A percentile compares a stretch with the other conserved stretches of the same genome.
Evolutionary conservation across 495 filamentous ascomycete species (phyloP).

Genomic region (Ramalina peruviana): DNA sequence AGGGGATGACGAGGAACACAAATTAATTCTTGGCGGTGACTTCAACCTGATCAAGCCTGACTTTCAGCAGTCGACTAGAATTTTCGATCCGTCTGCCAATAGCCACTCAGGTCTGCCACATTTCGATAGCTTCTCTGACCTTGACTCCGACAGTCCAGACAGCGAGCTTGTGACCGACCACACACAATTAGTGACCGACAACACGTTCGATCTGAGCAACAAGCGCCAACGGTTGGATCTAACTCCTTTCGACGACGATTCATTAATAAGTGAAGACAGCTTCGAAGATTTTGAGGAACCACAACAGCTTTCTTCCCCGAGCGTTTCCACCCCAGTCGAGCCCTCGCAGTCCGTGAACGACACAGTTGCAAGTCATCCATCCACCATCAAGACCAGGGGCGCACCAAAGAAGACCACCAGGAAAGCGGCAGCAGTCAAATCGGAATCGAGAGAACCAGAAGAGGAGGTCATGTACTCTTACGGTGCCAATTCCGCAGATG

Average conservation of each 20-base stretch:
- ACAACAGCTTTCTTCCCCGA: constrained; percentile 41
- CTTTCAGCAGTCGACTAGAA: constrained; percentile 26
- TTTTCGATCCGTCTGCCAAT: constrained; percentile 29
- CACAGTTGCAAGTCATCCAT: constrained; percentile 28
- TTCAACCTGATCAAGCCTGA: constrained; percentile 40
- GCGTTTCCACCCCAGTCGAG: constrained; percentile 29
- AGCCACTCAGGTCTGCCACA: constrained; percentile 49
- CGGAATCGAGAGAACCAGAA: constrained; percentile 20
- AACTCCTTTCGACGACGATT: constrained; percentile 55
- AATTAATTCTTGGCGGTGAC: constrained; percentile 52
- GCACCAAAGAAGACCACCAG: constrained; percentile 15
- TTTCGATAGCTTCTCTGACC: constrained; percentile 78
- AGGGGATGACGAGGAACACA: constrained; percentile 66
- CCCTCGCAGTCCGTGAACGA: constrained; percentile 24
- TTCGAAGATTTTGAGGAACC: constrained; percentile 63
- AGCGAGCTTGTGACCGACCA: constrained; percentile 74
- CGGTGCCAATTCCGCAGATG: constrained; percentile 12
- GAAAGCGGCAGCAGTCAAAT: constrained; percentile 5
- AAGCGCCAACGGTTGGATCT: constrained; percentile 68
- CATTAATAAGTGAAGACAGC: constrained; percentile 59
- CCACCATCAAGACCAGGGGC: constrained; percentile 20
- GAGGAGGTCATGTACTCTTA: constrained; percentile 14
- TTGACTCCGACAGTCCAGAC: constrained; percentile 88
- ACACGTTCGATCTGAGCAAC: constrained; percentile 49
- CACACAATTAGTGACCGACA: constrained; percentile 52